Conservation (phyloP, 306 rosid species). For the Prunus padus region DNA sequence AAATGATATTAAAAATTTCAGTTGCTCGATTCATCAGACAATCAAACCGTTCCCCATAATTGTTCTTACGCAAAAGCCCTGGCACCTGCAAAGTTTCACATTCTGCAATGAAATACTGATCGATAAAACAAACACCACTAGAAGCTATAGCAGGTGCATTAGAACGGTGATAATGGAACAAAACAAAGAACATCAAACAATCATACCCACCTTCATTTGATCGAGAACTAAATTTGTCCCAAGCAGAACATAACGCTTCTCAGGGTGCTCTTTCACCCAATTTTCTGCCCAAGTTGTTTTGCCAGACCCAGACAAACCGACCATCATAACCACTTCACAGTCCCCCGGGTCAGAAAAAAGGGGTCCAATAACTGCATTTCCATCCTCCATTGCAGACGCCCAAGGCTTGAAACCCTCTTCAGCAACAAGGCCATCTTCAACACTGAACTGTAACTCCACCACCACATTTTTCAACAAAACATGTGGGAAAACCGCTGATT, state of each 20-base stretch:
- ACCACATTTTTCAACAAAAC: conserved; percentile 54
- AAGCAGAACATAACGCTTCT: conserved; percentile 56
- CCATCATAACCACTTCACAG: conserved; percentile 64
- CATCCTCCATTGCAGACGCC: conserved; percentile 45
- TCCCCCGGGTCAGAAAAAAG: conserved; percentile 24
- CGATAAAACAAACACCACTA: background rate
- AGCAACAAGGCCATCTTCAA: conserved; percentile 56
- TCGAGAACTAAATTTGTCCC: conserved; percentile 53
- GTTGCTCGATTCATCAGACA: conserved; percentile 49
- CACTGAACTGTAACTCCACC: conserved; percentile 53
- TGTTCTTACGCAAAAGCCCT: conserved; percentile 39
- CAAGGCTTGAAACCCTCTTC: conserved; percentile 50
- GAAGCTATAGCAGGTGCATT: background rate
- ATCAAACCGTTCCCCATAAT: conserved; percentile 57
- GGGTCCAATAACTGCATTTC: conserved; percentile 44
- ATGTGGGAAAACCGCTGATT: conserved; percentile 52
- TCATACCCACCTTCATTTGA: conserved; percentile 54
- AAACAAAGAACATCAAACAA: background rate
- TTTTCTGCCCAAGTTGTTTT: conserved; percentile 70
- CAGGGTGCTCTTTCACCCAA: conserved; percentile 50
- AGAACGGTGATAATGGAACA: background rate
- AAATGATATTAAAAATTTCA: conserved; percentile 39
- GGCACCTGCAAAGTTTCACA: conserved; percentile 38
- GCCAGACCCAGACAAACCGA: conserved; percentile 60
- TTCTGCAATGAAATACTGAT: background rate